These are phyloP conservation scores for Pseudonitzschia multistriata DNA, from an alignment of 108 stramenopile genomes.

Conservation along the genomic window DNA sequence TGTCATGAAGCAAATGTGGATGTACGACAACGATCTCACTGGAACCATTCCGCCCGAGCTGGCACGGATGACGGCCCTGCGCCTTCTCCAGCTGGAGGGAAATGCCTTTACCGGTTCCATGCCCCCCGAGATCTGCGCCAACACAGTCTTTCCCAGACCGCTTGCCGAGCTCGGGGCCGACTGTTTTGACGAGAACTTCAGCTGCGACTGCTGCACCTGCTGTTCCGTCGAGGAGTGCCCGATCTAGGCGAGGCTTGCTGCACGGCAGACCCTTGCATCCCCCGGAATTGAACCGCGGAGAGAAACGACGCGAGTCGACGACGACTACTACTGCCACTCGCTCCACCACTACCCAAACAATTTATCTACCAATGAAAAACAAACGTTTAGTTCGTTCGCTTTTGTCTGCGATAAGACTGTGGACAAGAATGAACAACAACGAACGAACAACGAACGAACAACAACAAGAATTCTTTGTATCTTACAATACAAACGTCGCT, in stretches of 20 bases:
- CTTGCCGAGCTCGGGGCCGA: slow-evolving; percentile 25
- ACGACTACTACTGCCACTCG: too few species aligned
- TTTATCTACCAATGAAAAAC: too few species aligned
- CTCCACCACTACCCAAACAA: too few species aligned
- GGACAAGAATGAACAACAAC: too few species aligned
- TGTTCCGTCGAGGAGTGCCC: slow-evolving; percentile 24
- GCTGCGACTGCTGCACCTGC: slow-evolving; percentile 28
- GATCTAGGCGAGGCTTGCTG: neutral
- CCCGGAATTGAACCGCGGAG: neutral
- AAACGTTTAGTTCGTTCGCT: too few species aligned
- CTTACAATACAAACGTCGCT: too few species aligned
- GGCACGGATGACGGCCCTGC: slow-evolving; percentile 4
- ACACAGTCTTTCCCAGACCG: slow-evolving; percentile 13
- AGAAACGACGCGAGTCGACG: too few species aligned
- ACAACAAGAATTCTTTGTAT: too few species aligned
- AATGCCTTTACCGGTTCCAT: slow-evolving; percentile 30
- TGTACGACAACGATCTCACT: slow-evolving; percentile 27
- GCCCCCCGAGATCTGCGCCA: slow-evolving; percentile 26
- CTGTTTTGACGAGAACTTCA: slow-evolving; percentile 6
- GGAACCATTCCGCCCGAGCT: slow-evolving; percentile 31
- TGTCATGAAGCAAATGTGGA: slow-evolving; percentile 32
- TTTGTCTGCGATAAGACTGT: too few species aligned
- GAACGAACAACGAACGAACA: too few species aligned
- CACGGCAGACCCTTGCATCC: too few species aligned
- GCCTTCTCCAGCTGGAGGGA: slow-evolving; percentile 30